Percentiles rank a stretch among this genome's conserved stretches.
These are phyloP conservation scores for Lanzia echinophila DNA, from an alignment of 2,329 filamentous ascomycete species.

Conservation along the genomic window DNA sequence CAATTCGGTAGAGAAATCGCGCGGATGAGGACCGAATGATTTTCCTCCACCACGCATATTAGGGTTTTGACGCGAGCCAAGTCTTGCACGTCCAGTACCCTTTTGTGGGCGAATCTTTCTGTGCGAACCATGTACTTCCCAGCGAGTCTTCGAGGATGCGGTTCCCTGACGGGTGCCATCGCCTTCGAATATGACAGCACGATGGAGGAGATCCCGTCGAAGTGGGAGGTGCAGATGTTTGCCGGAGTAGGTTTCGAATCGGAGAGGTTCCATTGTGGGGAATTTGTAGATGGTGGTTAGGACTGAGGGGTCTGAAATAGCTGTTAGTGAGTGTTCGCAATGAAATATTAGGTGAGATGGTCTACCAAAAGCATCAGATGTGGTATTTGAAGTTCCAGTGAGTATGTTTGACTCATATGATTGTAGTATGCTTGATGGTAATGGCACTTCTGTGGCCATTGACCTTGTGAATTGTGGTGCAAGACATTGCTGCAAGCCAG, in stretches of 20 bases:
- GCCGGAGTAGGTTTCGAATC: constrained; percentile 69
- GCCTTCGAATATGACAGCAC: constrained; percentile 87
- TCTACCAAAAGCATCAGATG: constrained; percentile 4
- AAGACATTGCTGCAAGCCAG: constrained; percentile 38
- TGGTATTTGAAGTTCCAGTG: not conserved
- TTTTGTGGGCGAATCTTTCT: constrained; percentile 83
- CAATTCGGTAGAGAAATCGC: constrained; percentile 81
- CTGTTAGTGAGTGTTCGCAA: not conserved
- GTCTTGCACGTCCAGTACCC: constrained; percentile 71
- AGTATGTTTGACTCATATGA: constrained; percentile 12
- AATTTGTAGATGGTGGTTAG: constrained; percentile 85
- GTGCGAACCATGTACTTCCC: constrained; percentile 76
- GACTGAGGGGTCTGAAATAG: constrained; percentile 50
- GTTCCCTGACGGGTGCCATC: constrained; percentile 84
- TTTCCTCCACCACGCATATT: constrained; percentile 81
- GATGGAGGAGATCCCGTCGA: constrained; percentile 85
- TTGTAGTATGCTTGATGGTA: constrained; percentile 20
- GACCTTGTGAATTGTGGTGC: constrained; percentile 35
- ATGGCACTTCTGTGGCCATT: constrained; percentile 42
- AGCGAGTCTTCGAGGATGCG: constrained; percentile 73
- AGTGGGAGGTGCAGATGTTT: constrained; percentile 83
- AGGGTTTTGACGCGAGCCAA: constrained; percentile 75
- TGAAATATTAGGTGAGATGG: not conserved
- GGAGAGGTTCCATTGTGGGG: constrained; percentile 76
- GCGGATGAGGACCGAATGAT: constrained; percentile 79